Base-by-base conservation (phyloP, 305 asterid genomes). In the Fraxinus greggii region DNA sequence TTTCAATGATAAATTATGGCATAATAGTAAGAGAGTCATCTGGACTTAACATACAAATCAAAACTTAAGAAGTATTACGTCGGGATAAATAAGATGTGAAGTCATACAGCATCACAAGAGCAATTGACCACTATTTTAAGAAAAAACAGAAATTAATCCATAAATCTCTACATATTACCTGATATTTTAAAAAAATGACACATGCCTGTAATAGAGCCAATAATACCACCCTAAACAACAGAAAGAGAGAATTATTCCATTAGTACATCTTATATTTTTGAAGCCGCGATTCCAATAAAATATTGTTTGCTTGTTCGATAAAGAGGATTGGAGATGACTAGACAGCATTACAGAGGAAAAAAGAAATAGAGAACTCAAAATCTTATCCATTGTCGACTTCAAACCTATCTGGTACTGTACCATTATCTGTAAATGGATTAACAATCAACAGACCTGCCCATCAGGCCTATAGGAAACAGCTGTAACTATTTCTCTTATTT, bases 381-480 rank as follows among this genome's bases (percentile, higher is more conserved):
- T 24, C 72, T 23, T 63, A 24, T 63, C 7, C 72, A 63, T 63
- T 23, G 33, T 63, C n/a, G 33, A 23, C 6, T 63, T 63, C 33
- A 24, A 26, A 24, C 72, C 72, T 24, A 24, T 26, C 33, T 9
- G 28, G 24, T 26, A 63, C 32, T 10, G 33, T 63, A 63, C 33
- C 32, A 63, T 23, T 78, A 83, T 13, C 56, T 17, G 72, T 32
- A 78, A 72, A 75, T 3, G 69, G 38, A 51, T 23, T 84, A 21
- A 70, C 75, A 77, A 78, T 72, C 48, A 82, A 78, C 88, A 70
- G 38, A 96, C 99, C 98, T 90, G 85, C 4, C 96, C 99, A 91
- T 92, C 95, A 36, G 98, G 97, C 76, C 86, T 88, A 85, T 90
- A 94, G 79, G 97, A 90, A 86, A 96, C 90, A 35, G 98, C 99